Evolutionary conservation across 2,329 filamentous ascomycete genomes (phyloP).

Genomic region (Aspergillus neoniger): DNA sequence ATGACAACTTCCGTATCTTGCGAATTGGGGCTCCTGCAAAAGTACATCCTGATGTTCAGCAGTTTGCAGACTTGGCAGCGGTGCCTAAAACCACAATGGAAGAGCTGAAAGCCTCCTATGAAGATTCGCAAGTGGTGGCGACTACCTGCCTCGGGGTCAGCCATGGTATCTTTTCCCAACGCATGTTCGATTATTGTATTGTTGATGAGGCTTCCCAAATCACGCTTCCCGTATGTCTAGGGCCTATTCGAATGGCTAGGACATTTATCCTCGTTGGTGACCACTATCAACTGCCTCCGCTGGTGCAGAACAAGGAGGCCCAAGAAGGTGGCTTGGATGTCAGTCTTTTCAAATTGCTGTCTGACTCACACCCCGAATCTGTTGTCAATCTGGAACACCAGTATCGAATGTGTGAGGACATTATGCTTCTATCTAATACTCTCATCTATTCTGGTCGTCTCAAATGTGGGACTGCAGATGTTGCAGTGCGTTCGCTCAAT

Average conservation of each 20-base stretch:
- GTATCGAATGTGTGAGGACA: conserved; percentile 97
- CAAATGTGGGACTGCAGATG: conserved; percentile 79
- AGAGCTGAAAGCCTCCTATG: conserved; percentile 80
- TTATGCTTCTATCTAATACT: conserved; percentile 90
- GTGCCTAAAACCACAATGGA: conserved; percentile 75
- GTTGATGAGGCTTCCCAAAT: conserved; percentile 98
- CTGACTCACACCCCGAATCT: conserved; percentile 80
- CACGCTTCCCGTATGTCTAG: conserved; percentile 89
- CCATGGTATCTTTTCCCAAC: conserved; percentile 82
- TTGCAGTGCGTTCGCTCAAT: conserved; percentile 68
- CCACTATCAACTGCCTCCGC: conserved; percentile 90
- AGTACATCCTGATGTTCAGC: conserved; percentile 81
- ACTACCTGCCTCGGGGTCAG: conserved; percentile 93
- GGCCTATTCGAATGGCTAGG: conserved; percentile 86
- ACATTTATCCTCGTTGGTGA: conserved; percentile 96
- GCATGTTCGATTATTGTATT: conserved; percentile 96
- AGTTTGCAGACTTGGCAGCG: conserved; percentile 78
- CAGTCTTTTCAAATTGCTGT: conserved; percentile 90
- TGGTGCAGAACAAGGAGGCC: conserved; percentile 90
- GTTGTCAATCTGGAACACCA: conserved; percentile 93
- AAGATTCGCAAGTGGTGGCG: conserved; percentile 83
- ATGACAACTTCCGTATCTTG: conserved; percentile 75
- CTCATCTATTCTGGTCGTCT: conserved; percentile 90
- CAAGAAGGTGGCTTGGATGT: conserved; percentile 84
- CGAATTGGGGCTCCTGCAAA: conserved; percentile 84